These are phyloP conservation scores for Gaeumannomyces tritici DNA, from an alignment of 2,329 filamentous ascomycete species.

Conservation along the genomic window DNA sequence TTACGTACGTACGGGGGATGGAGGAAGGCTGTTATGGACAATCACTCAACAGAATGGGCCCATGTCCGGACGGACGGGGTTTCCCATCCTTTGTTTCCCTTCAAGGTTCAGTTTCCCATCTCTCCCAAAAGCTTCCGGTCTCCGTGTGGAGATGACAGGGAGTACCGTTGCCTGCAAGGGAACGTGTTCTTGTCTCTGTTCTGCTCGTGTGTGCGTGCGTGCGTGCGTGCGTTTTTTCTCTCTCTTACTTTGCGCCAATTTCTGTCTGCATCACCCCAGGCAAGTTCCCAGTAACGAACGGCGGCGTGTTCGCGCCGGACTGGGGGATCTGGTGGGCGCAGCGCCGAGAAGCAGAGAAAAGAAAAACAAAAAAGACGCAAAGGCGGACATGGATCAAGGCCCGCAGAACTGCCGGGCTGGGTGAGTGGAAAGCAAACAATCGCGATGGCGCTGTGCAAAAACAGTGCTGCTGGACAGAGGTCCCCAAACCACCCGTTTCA, in stretches of 20 bases:
- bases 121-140: neutral
- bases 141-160: neutral
- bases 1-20: neutral
- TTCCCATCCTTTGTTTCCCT: neutral
- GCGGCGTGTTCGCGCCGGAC: neutral
- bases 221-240: too few relatives aligned
- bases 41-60: neutral
- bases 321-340: too few relatives aligned
- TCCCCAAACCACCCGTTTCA: neutral
- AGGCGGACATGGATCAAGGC: neutral
- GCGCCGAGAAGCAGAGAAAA: neutral
- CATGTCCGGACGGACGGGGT: neutral
- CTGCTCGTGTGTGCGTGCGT: too few relatives aligned
- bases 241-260: neutral
- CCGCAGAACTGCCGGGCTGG: neutral
- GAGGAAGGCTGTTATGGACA: neutral
- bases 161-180: neutral
- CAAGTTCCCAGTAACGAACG: neutral
- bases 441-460: neutral
- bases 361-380: neutral
- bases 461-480: neutral
- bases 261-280: neutral
- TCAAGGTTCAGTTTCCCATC: neutral
- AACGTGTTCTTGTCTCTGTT: neutral
- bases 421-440: neutral